Percentiles rank a stretch among this genome's conserved stretches.
Evolutionary conservation across 306 rosid genomes (phyloP).

Genomic region (Hylodesmum podocarpum): DNA sequence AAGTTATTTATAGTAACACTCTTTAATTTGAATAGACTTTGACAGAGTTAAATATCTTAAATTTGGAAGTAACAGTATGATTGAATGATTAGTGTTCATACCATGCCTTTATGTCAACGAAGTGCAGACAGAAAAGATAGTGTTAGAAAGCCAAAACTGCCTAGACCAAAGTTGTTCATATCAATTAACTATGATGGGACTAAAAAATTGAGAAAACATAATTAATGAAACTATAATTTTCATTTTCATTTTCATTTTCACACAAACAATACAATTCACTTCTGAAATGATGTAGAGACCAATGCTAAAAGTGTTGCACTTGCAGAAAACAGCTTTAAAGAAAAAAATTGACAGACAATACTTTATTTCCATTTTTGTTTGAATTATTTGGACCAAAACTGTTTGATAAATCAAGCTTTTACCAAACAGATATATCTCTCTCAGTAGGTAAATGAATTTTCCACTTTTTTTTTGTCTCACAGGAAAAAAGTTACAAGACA

Average conservation of each 20-base stretch:
- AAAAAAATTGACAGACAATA: not conserved
- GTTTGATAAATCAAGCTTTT: not conserved
- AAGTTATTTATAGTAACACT: too few relatives aligned
- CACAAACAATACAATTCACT: not conserved
- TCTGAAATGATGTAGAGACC: not conserved
- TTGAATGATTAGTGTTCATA: not conserved
- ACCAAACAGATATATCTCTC: not conserved
- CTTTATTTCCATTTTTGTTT: not conserved
- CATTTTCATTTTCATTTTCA: too few relatives aligned
- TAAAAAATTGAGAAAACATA: not conserved
- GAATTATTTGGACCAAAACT: not conserved
- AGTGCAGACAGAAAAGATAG: not conserved
- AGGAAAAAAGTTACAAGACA: not conserved
- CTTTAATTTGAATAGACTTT: too few relatives aligned
- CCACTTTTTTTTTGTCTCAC: not conserved
- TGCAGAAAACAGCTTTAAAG: not conserved
- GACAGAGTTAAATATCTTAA: not conserved
- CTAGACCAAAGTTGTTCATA: not conserved
- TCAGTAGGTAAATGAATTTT: not conserved
- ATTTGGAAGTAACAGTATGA: not conserved
- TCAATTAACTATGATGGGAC: not conserved
- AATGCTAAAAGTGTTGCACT: not conserved
- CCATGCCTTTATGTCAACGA: constrained; percentile 11
- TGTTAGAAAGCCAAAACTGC: not conserved
- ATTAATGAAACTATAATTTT: not conserved